Base-by-base conservation (phyloP, 2,329 filamentous ascomycete genomes). In the Cladosporium halotolerans region DNA sequence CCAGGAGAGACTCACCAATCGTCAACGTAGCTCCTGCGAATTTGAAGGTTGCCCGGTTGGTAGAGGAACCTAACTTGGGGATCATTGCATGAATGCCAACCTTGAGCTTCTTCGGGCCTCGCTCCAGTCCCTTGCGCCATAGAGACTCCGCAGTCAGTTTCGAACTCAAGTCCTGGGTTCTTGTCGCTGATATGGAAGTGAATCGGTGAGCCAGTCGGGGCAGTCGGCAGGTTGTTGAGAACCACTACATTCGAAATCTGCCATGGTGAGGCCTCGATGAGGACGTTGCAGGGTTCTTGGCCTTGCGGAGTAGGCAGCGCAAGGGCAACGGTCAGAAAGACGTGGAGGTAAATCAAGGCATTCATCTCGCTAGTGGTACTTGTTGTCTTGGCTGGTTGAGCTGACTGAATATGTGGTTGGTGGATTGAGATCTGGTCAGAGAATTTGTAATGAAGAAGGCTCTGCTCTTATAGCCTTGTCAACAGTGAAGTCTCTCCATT, bases 81-180 rank as follows among this genome's bases (percentile, higher is more conserved):
- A 18, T 51, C 18, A 5, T 34, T 13, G 32, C 48, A 51, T 5
- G 32, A 2, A 3, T 51, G 39, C 48, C 48, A 51, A 10, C 32
- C 18, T 4, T 38, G 31, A 11, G 48, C 33, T n/a, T 51, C 40
- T 23, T 44, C 40, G 4, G 40, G 40, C 28, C 13, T 43, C 3
- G 9, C 6, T 18, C 40, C 40, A 13, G 48, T 51, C 4, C 48
- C 48, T 16, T 6, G 9, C 4, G 48, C 32, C 40, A 44, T 44
- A 5, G 18, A 28, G 32, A 51, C 9, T 5, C 33, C 8, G 32
- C 48, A 51, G 3, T 11, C n/a, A 3, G 40, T 51, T 2, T 51
- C 18, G 9, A 44, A 51, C 8, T 51, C 48, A 7, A 51, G 48
- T 10, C 48, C 40, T 1, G 48, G 40, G 40, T 51, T 51, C 4